Evolutionary conservation across 2,329 filamentous ascomycete species (phyloP), one percentile per base, ranked within the genome.

Genomic region (Aspergillus quadricinctus): DNA sequence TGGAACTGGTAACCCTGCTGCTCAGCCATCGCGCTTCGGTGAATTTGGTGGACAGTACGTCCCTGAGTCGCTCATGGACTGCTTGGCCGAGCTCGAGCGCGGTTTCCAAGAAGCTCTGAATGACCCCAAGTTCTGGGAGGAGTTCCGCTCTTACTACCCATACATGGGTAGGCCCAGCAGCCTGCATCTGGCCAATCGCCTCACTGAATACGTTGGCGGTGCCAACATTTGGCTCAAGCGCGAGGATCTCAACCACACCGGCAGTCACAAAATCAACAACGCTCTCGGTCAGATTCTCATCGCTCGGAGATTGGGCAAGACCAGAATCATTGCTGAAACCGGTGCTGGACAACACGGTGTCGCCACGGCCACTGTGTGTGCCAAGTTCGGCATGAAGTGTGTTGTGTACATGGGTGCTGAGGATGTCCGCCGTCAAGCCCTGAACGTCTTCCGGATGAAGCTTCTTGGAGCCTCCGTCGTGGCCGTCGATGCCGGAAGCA

Each of bases 181-280:
- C 64, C 80, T 99, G 53, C 94, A 99, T 77, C 78, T 92, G 53
- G 94, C 94, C 1, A 87, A 94, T 65, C 87, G 92, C 53, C 79
- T 99, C 63, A 97, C 93, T 0, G 88, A 95, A 70, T 80, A 93
- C 68, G 92, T 90, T 49, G 91, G 92, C 25, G 94, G 94, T 58
- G 93, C 94, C 50, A 96, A 92, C 70, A 96, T 99, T 78, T 99
- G 93, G 88, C 79, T 99, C 64, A 99, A 99, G 83, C 86, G 94
- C 66, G 94, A 99, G 77, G 94, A 99, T 72, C 80, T 97, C 55
- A 97, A 97, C 77, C 94, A 99, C 74, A 97, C 94, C 8, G 94
- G 94, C 64, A 95, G 90, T 61, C 94, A 99, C 82, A 99, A 99
- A 83, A 97, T 99, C 81, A 99, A 99, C 81, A 99, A 99, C 69